phyloP scores from a whole-genome alignment of 345 rosid species.

The Pugionium dolabratum region DNA sequence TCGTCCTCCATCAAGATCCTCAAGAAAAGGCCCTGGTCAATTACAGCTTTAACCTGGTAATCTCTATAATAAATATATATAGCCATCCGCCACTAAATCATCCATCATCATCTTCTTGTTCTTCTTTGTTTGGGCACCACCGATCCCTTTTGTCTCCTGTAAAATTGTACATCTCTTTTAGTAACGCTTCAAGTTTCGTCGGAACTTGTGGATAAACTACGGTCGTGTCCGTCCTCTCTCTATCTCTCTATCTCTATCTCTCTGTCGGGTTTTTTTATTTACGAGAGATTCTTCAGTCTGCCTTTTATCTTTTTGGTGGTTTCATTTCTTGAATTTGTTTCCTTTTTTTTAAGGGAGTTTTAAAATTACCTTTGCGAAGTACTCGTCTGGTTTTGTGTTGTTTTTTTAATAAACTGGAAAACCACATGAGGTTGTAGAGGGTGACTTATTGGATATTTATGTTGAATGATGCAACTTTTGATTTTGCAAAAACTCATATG shows the following conservation, averaged over 20 bases:
- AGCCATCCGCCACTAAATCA: not conserved
- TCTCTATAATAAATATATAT: too few species aligned
- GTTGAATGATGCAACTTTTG: slow-evolving; percentile 19
- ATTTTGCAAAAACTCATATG: too few species aligned
- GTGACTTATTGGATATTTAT: slow-evolving; percentile 24
- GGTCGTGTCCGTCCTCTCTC: slow-evolving; percentile 29
- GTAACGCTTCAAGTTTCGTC: slow-evolving; percentile 32
- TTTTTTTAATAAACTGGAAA: slow-evolving; percentile 39
- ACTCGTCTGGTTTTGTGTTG: slow-evolving; percentile 39
- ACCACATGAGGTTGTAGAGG: slow-evolving; percentile 41
- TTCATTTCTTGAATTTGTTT: slow-evolving; percentile 17
- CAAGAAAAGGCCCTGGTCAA: slow-evolving; percentile 74
- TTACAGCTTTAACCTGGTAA: slow-evolving; percentile 51
- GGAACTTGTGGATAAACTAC: slow-evolving; percentile 36
- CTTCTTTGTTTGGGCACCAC: slow-evolving; percentile 29
- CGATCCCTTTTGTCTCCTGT: slow-evolving; percentile 41
- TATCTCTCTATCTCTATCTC: not conserved
- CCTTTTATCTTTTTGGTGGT: not conserved
- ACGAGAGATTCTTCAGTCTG: slow-evolving; percentile 32
- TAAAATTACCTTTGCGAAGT: not conserved
- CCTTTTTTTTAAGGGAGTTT: slow-evolving; percentile 27
- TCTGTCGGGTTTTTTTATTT: slow-evolving; percentile 23
- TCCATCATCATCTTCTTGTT: slow-evolving; percentile 3
- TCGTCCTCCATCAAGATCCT: slow-evolving; percentile 68
- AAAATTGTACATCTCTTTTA: slow-evolving; percentile 41